phyloP scores from a whole-genome alignment of 73 alveolate species.

The Symbiodinium natans region DNA sequence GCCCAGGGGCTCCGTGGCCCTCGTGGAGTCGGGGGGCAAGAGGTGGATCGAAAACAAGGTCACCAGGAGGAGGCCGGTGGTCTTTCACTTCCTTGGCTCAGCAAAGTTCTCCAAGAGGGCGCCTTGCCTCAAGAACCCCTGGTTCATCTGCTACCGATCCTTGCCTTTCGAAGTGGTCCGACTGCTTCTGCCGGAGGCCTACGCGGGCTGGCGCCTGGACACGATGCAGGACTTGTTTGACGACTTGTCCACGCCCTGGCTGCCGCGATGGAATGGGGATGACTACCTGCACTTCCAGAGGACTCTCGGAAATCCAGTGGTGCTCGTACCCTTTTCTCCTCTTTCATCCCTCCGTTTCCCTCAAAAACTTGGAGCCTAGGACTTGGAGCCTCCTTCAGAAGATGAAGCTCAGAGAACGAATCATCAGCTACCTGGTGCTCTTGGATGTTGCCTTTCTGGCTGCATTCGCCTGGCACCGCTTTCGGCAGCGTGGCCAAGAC shows the following conservation, averaged over 20 bases:
- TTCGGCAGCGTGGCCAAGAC: too few relatives aligned
- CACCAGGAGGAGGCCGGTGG: not conserved
- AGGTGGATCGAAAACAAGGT: not conserved
- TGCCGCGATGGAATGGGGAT: not conserved
- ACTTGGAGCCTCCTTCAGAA: not conserved
- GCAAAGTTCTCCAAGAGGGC: constrained; percentile 6
- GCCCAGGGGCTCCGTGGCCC: not conserved
- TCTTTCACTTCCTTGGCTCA: not conserved
- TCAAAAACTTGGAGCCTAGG: too few relatives aligned
- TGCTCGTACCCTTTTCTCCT: too few relatives aligned
- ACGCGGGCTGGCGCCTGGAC: not conserved
- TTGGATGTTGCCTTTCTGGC: not conserved
- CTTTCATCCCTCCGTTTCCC: too few relatives aligned
- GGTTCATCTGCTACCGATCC: not conserved
- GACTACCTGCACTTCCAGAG: not conserved
- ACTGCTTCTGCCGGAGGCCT: not conserved
- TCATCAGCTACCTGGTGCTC: not conserved
- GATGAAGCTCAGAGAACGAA: constrained; percentile 3
- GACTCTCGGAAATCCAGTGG: too few relatives aligned
- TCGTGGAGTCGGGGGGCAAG: not conserved
- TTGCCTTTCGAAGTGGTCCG: constrained; percentile 1
- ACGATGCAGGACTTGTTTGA: not conserved
- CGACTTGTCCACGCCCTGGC: constrained; percentile 5
- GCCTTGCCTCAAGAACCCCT: not conserved
- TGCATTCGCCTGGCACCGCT: not conserved